Evolutionary conservation across 768 basidiomycete genomes (phyloP), one percentile per base, ranked within the genome.

Genomic region (Gloeopeniophorella convolvens): DNA sequence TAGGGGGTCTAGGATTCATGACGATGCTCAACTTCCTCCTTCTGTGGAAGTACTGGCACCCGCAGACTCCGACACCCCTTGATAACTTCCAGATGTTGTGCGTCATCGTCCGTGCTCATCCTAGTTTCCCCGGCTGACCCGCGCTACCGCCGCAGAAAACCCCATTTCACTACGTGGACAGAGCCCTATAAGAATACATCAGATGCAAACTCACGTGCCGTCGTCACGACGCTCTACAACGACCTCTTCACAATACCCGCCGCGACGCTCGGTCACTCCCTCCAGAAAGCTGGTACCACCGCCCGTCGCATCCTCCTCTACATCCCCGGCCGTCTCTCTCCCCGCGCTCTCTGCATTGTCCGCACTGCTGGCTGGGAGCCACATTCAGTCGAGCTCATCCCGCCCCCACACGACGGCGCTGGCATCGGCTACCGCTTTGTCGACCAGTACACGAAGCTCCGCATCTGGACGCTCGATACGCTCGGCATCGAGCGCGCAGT

Each of bases 401-500:
- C 65, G 2, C 73, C 73, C 9, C 72, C 73, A 0, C 60, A 68
- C 50, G 42, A 60, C 32, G 71, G 71, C 42, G 48, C 57, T 13
- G 71, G 69, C 6, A 58, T 70, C 24, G 56, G 66, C 56, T 37
- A 52, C 30, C 67, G 67, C 42, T 71, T 70, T 56, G 20, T 59
- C 30, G 73, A 74, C 57, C 68, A 72, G 46, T 74, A 70, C 64
- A 72, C 73, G 9, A 74, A 73, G 49, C 64, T 74, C 5, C 63
- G 62, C 30, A 62, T 74, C 6, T 75, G 73, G 73, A 59, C 59
- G 35, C 59, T 74, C 28, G 67, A 68, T 39, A 42, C 46, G 39
- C 44, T 60, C 1, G 66, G 69, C 34, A 57, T 70, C 52, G 51
- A 62, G 24, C 40, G 59, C 32, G 63, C 66, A 12, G 65, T 73